Evolutionary conservation across 2,329 filamentous ascomycete species (phyloP).

Genomic region (Aureobasidium sp.): DNA sequence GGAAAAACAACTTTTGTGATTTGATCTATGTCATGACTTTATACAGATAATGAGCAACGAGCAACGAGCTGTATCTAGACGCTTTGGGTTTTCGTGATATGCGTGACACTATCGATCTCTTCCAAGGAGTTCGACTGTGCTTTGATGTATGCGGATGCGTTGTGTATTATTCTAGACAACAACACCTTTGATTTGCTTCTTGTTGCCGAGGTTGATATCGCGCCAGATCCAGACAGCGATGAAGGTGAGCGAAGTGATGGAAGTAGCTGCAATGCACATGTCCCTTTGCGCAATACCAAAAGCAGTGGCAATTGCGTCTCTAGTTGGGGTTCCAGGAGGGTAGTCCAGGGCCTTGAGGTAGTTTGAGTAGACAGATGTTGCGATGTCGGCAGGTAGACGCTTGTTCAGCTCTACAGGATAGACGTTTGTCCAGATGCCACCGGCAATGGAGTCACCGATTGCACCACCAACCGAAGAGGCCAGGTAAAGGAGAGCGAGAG

Average conservation of each 20-base stretch:
- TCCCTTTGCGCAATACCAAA: slow-evolving; percentile 40
- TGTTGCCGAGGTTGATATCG: slow-evolving; percentile 26
- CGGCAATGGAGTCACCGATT: slow-evolving; percentile 20
- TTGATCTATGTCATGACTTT: not conserved
- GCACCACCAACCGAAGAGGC: slow-evolving; percentile 23
- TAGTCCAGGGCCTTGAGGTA: slow-evolving; percentile 30
- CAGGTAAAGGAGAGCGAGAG: slow-evolving; percentile 27
- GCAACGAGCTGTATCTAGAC: not conserved
- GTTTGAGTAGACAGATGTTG: not conserved
- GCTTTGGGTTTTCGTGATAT: not conserved
- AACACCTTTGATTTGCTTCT: slow-evolving; percentile 29
- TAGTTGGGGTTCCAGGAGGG: slow-evolving; percentile 30
- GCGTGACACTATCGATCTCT: not conserved
- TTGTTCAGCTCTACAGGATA: not conserved
- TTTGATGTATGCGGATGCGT: not conserved
- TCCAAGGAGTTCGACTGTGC: not conserved
- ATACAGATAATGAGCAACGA: not conserved
- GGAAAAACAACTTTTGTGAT: not conserved
- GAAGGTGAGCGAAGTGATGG: slow-evolving; percentile 21
- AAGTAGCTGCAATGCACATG: slow-evolving; percentile 32
- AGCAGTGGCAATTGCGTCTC: slow-evolving; percentile 36
- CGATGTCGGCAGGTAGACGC: not conserved
- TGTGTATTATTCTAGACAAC: slow-evolving; percentile 19
- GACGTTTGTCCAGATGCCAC: slow-evolving; percentile 25
- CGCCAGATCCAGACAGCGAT: slow-evolving; percentile 24